Evolutionary conservation across 176 grass and related monocot species (phyloP).

Genomic region (Triticum urartu): DNA sequence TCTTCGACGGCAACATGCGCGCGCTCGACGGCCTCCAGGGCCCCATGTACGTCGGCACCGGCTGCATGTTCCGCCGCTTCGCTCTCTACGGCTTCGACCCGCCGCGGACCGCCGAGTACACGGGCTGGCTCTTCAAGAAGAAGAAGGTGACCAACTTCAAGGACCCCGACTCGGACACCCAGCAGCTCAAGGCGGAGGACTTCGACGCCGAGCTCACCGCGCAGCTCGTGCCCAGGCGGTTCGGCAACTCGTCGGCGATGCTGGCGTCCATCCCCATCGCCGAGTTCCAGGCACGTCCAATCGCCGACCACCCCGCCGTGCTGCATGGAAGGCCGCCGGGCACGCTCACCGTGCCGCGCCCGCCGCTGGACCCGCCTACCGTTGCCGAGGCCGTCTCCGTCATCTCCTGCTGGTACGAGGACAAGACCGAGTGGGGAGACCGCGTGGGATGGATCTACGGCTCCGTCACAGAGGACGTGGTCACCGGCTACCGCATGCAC

Average conservation of each 20-base stretch:
- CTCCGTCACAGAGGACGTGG: slow-evolving; percentile 94
- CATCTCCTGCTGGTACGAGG: slow-evolving; percentile 95
- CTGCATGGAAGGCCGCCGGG: slow-evolving; percentile 68
- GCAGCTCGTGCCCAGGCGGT: slow-evolving; percentile 62
- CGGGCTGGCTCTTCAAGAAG: slow-evolving; percentile 60
- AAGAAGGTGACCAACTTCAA: slow-evolving; percentile 50
- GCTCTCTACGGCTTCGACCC: slow-evolving; percentile 97
- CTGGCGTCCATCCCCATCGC: slow-evolving; percentile 86
- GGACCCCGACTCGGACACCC: slow-evolving; percentile 59
- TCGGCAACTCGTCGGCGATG: slow-evolving; percentile 80
- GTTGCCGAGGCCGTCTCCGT: slow-evolving; percentile 93
- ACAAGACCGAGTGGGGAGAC: slow-evolving; percentile 99
- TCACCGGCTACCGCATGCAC: slow-evolving; percentile 96
- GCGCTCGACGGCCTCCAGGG: slow-evolving; percentile 93
- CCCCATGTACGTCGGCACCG: slow-evolving; percentile 94
- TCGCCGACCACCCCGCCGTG: slow-evolving; percentile 79
- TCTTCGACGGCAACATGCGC: slow-evolving; percentile 99
- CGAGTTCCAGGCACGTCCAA: slow-evolving; percentile 84
- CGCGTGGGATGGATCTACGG: slow-evolving; percentile 98
- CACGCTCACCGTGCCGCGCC: slow-evolving; percentile 61
- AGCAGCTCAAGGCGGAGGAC: slow-evolving; percentile 61
- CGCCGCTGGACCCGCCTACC: slow-evolving; percentile 68
- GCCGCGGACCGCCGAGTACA: slow-evolving; percentile 75
- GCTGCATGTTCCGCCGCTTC: slow-evolving; percentile 87
- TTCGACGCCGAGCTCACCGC: slow-evolving; percentile 73